Conservation (phyloP, 2,329 filamentous ascomycete species). For the Penicillium sp. region DNA sequence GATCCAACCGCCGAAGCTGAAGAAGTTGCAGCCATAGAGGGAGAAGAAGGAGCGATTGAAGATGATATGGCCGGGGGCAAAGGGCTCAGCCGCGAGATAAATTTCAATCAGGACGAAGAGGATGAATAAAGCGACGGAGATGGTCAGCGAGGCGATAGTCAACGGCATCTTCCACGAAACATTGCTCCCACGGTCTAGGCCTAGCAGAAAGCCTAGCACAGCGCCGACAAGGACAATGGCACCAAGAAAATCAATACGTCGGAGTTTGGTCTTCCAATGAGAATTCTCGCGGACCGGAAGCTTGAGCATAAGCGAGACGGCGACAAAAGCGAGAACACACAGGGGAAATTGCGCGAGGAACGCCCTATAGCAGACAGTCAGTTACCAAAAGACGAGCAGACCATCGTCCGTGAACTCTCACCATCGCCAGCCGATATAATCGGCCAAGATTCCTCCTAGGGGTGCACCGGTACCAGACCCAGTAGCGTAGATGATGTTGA, state of each 20-base stretch:
- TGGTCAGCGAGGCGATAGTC: slow-evolving; percentile 57
- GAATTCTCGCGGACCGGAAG: slow-evolving; percentile 57
- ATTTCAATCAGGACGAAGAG: slow-evolving; percentile 69
- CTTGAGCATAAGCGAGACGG: slow-evolving; percentile 62
- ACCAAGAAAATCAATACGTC: slow-evolving; percentile 70
- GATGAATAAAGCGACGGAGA: slow-evolving; percentile 59
- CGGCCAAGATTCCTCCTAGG: slow-evolving; percentile 67
- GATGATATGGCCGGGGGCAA: slow-evolving; percentile 71
- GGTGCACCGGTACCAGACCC: slow-evolving; percentile 69
- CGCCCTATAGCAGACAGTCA: slow-evolving; percentile 48
- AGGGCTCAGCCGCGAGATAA: slow-evolving; percentile 65
- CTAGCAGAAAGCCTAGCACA: slow-evolving; percentile 64
- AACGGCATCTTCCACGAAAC: slow-evolving; percentile 61
- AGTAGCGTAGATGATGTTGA: slow-evolving; percentile 68
- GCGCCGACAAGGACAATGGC: slow-evolving; percentile 64
- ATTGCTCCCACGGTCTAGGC: slow-evolving; percentile 71
- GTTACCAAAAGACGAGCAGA: not conserved
- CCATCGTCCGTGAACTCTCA: slow-evolving; percentile 41
- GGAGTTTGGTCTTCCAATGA: slow-evolving; percentile 65
- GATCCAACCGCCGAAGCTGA: slow-evolving; percentile 61
- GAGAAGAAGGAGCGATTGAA: slow-evolving; percentile 65
- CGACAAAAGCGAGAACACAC: slow-evolving; percentile 62
- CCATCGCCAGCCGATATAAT: slow-evolving; percentile 74
- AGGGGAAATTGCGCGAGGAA: slow-evolving; percentile 70
- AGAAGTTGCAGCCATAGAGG: slow-evolving; percentile 70